Base-by-base conservation (phyloP, 202 grass and related monocot species). In the Setaria viridis region DNA sequence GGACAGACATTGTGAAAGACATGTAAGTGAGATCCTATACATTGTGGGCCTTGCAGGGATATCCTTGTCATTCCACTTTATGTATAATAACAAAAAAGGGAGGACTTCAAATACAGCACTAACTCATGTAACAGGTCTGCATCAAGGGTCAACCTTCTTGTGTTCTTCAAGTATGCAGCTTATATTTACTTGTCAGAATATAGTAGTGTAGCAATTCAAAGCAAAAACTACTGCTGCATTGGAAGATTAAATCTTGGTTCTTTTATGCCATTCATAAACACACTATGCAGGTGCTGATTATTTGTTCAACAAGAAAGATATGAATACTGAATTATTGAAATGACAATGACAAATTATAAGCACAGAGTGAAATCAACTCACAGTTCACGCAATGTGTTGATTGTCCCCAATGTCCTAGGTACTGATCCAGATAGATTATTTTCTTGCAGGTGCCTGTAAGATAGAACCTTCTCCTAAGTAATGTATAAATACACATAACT, bases 371-470 rank as follows among this genome's bases (percentile, higher is more conserved):
- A 83, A 87, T 68, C 7, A 89, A 95, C 95, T 89, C 84, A 98
- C 93, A 98, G 74, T 86, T 98, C 95, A 21, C 9, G 64, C 73
- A 98, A 87, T 16, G 34, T 33, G 4, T 17, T 45, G 16, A 90
- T 75, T 67, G 35, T 84, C 34, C 85, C 93, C 72, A 99, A 72
- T 70, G 90, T 85, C 50, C 53, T 51, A 76, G 90, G 84, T 73
- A 99, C 82, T 76, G 53, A 67, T 88, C 84, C 90, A 87, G 49
- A 90, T 78, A 99, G 87, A 39, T 92, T 72, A 77, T 98, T 98
- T 71, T 87, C 85, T 74, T 98, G 84, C 85, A 98, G 79, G 86
- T 98, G 87, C 90, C 97, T 99, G 80, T 59, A 91, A 84, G 64
- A 90, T 72, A 85, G 45, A 84, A 12, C 11, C 2, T 82, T 81